Percentiles rank a stretch among this genome's conserved stretches.
These are phyloP conservation scores for Candolleomyces eurysporus DNA, from an alignment of 768 basidiomycete genomes.

Conservation along the genomic window DNA sequence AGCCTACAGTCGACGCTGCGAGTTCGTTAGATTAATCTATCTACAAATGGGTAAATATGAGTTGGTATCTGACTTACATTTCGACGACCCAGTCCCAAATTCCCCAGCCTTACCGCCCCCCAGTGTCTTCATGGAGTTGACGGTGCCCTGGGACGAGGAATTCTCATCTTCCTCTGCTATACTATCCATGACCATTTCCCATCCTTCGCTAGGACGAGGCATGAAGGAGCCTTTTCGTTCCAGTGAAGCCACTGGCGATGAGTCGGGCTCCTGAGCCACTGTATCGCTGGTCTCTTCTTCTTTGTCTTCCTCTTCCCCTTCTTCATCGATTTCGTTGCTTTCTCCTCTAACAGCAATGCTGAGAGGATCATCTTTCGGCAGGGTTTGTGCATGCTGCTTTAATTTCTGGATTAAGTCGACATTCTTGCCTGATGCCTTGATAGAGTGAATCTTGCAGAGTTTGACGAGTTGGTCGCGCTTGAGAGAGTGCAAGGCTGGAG, in stretches of 20 bases:
- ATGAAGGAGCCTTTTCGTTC: slow-evolving; percentile 8
- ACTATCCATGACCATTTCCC: slow-evolving; percentile 86
- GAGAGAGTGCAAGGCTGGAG: slow-evolving; percentile 77
- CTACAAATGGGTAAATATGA: slow-evolving; percentile 5
- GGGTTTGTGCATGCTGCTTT: slow-evolving; percentile 61
- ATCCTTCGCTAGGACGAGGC: slow-evolving; percentile 72
- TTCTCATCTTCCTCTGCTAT: slow-evolving; percentile 67
- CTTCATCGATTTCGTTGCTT: slow-evolving; percentile 19
- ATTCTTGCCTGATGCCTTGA: slow-evolving; percentile 83
- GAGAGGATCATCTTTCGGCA: slow-evolving; percentile 55
- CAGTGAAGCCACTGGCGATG: background rate
- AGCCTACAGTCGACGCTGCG: slow-evolving; percentile 58
- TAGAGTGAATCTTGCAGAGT: slow-evolving; percentile 78
- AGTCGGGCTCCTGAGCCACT: too few species aligned
- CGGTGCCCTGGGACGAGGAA: slow-evolving; percentile 43
- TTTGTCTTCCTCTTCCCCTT: slow-evolving; percentile 24
- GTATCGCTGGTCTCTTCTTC: background rate
- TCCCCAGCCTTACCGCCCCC: slow-evolving; percentile 46
- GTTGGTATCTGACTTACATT: slow-evolving; percentile 38
- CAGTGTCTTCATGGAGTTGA: slow-evolving; percentile 45
- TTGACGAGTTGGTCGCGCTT: slow-evolving; percentile 84
- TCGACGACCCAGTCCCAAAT: slow-evolving; percentile 68
- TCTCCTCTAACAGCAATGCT: slow-evolving; percentile 57
- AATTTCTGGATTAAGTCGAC: slow-evolving; percentile 68
- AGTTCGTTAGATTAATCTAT: background rate